Evolutionary conservation across 2,329 filamentous ascomycete species (phyloP), one percentile per base, ranked within the genome.

Genomic region (Trichocomaceae sp.): DNA sequence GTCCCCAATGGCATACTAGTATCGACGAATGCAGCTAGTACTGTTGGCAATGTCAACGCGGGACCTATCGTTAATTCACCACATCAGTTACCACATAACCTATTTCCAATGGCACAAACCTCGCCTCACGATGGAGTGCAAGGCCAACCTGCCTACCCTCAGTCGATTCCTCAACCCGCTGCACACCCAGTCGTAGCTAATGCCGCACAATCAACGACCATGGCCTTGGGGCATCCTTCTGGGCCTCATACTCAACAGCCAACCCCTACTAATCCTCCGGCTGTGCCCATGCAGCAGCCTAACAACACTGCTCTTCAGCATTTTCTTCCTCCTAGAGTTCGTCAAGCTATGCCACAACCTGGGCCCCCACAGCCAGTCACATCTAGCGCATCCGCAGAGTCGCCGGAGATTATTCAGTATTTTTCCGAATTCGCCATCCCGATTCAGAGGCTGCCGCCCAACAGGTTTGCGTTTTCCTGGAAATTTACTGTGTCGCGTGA

Each of bases 401-500:
- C 35, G 20, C 49, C 44, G 10, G 26, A 42, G 9, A 7, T 56
- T 29, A 75, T 72, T 53, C 67, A 69, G 13, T 74, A 69, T 55
- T 47, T 74, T 7, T 62, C 64, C 46, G 62, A 62, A 3, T 68
- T 70, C 55, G 55, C 61, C 55, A 26, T 73, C 58, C 6, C 53
- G 3, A 72, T 72, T 2, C 62, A 62, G 5, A 42, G 58, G 20
- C 58, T 75, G n/a, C 61, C 66, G 9, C 54, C 53, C 13, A 54
- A 61, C 2, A 52, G 62, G 8, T 61, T 59, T 46, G 59, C 62
- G 17, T 67, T 71, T 42, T 55, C 54, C 17, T 72, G 67, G 66
- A 62, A 64, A 8, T 73, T 79, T 37, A 53, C 63, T 2, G 64
- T 79, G 23, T 57, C 64, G 3, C 42, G 53, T 5, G 52, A 63